These are phyloP conservation scores for Eimeria praecox DNA, from an alignment of 169 alveolate species.

Conservation along the genomic window DNA sequence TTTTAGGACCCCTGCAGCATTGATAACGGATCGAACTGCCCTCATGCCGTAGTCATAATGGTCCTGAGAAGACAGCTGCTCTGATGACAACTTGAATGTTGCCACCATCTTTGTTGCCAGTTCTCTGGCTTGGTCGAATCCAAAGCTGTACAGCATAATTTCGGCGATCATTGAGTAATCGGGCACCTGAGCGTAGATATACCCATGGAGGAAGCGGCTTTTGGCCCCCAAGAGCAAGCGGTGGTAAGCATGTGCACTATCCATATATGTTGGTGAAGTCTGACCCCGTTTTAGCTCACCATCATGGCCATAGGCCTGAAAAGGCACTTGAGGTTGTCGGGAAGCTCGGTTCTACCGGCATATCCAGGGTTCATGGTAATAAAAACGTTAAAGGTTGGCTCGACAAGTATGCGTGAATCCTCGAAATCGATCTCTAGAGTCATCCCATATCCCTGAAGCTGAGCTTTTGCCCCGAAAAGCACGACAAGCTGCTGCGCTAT, in stretches of 20 bases:
- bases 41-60: constrained; percentile 97
- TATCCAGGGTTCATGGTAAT: constrained; percentile 98
- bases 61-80: constrained; percentile 95
- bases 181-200: constrained; percentile 92
- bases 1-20: constrained; percentile 76
- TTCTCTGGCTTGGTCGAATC: constrained; percentile 94
- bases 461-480: constrained; percentile 82
- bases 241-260: not conserved
- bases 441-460: constrained; percentile 25
- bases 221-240: not conserved
- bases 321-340: constrained; percentile 97
- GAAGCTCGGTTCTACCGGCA: constrained; percentile 97
- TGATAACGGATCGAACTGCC: constrained; percentile 95
- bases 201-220: constrained; percentile 69
- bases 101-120: constrained; percentile 95
- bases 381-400: constrained; percentile 97
- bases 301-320: constrained; percentile 98
- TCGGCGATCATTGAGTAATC: constrained; percentile 97
- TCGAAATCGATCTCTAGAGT: constrained; percentile 93
- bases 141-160: constrained; percentile 96
- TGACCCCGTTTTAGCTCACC: constrained; percentile 83
- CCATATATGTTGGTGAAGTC: too few species aligned
- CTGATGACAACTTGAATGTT: constrained; percentile 91
- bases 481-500: constrained; percentile 93
- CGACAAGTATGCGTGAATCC: constrained; percentile 93